Base-by-base conservation (phyloP, 2,329 filamentous ascomycete species). In the Cladosporium sp. region DNA sequence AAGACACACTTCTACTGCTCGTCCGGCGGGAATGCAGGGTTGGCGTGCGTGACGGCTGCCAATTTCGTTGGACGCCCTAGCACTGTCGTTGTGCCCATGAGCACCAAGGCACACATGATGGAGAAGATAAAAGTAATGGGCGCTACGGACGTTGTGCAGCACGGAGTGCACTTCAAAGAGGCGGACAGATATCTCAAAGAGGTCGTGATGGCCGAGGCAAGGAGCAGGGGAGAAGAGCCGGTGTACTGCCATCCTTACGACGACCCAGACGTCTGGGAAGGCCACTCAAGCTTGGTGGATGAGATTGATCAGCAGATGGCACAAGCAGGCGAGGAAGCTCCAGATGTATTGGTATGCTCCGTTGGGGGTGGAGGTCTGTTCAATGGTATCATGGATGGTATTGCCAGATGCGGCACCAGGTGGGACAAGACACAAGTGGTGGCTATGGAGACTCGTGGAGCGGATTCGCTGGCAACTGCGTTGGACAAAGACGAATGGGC, bases 321-420 rank as follows among this genome's bases (percentile, higher is more conserved):
- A 26, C 40, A 69, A 66, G 75, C 66, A 37, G 66, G 73, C 40
- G 74, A 73, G 10, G 74, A 73, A 37, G 35, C 26, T 11, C 83
- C 91, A 3, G 88, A 93, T 72, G 90, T 84, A 2, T 82, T 96
- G 12, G 84, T 95, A 50, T 94, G 91, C 78, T 89, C 84, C 66
- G 91, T 93, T 44, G 92, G 92, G 7, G 92, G 92, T 11, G 92
- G 92, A n/a, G 92, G 92, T 0, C 79, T 96, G 26, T 83, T 96
- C 62, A 91, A 89, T 72, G 92, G 92, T 5, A 79, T 96, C 65
- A 86, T 91, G 78, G 82, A 88, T 73, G 91, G 90, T 10, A 80
- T 93, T 23, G 84, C 88, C 72, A 77, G 79, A 66, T 68, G 76
- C 11, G 71, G 70, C 21, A 29, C 37, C 7, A 18, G 18, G 8